Conservation (phyloP, 805 yeast species). For the Kuraishia piskuri region DNA sequence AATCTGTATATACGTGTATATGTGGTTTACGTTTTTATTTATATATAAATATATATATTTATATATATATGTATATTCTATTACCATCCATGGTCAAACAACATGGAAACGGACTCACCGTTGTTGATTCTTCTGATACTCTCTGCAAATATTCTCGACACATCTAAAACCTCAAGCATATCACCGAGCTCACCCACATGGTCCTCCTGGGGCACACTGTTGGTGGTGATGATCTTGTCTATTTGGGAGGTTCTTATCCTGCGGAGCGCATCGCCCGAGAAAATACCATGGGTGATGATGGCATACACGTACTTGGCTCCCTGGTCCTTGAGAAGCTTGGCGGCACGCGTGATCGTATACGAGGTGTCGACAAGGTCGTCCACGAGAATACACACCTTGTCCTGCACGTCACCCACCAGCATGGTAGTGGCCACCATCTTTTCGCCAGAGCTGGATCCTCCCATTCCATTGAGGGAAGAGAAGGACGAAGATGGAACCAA, state of each 20-base stretch:
- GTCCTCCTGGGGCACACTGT: constrained; percentile 79
- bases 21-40: not conserved
- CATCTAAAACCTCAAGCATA: constrained; percentile 75
- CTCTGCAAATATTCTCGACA: constrained; percentile 83
- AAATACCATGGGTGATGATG: constrained; percentile 84
- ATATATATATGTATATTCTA: not conserved
- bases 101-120: constrained; percentile 91
- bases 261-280: constrained; percentile 83
- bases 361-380: constrained; percentile 96
- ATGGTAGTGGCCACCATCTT: constrained; percentile 66
- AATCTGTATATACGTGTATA: too few species aligned
- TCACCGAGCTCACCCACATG: constrained; percentile 47
- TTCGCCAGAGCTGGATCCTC: constrained; percentile 11
- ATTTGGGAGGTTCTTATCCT: constrained; percentile 60
- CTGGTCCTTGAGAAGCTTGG: constrained; percentile 82
- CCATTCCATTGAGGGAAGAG: not conserved
- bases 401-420: constrained; percentile 92
- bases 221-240: constrained; percentile 82
- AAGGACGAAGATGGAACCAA: constrained; percentile 1
- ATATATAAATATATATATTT: not conserved
- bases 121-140: constrained; percentile 94
- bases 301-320: constrained; percentile 87
- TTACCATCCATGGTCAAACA: constrained; percentile 77
- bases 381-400: constrained; percentile 77
- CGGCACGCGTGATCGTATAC: constrained; percentile 86